These are phyloP conservation scores for Hypoxylon subgilvum DNA, from an alignment of 495 filamentous ascomycete genomes.

Conservation along the genomic window DNA sequence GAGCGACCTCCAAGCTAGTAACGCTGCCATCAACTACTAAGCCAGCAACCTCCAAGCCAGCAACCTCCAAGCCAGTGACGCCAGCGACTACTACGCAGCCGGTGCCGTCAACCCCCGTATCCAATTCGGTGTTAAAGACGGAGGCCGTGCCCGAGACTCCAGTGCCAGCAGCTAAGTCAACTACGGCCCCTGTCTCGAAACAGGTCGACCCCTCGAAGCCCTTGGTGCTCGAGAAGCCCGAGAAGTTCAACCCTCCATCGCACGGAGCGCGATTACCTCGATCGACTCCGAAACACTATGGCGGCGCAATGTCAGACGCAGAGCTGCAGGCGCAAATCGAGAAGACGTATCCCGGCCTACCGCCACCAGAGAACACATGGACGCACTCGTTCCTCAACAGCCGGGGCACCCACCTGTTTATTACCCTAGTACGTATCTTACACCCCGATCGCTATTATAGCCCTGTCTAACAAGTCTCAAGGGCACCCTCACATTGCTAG, in stretches of 20 bases:
- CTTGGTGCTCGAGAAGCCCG: conserved; percentile 75
- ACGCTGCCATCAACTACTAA: background rate
- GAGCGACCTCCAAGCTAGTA: background rate
- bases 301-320: conserved; percentile 63
- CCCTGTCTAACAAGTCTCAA: conserved; percentile 35
- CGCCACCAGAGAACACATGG: conserved; percentile 75
- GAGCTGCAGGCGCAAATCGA: conserved; percentile 66
- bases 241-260: conserved; percentile 84
- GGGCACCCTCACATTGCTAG: conserved; percentile 72
- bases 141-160: conserved; percentile 18
- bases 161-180: conserved; percentile 17
- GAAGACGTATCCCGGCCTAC: conserved; percentile 80
- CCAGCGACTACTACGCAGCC: conserved; percentile 2
- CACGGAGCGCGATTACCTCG: conserved; percentile 67
- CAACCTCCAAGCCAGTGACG: background rate
- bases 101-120: conserved; percentile 15
- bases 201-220: conserved; percentile 52
- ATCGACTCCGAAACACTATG: conserved; percentile 64
- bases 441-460: background rate
- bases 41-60: background rate
- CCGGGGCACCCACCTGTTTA: conserved; percentile 74
- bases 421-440: conserved; percentile 76
- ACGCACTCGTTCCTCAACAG: conserved; percentile 77
- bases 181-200: background rate
- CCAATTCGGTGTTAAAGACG: conserved; percentile 20